Base-by-base conservation (phyloP, 345 rosid species). In the Salix koriyanagi region DNA sequence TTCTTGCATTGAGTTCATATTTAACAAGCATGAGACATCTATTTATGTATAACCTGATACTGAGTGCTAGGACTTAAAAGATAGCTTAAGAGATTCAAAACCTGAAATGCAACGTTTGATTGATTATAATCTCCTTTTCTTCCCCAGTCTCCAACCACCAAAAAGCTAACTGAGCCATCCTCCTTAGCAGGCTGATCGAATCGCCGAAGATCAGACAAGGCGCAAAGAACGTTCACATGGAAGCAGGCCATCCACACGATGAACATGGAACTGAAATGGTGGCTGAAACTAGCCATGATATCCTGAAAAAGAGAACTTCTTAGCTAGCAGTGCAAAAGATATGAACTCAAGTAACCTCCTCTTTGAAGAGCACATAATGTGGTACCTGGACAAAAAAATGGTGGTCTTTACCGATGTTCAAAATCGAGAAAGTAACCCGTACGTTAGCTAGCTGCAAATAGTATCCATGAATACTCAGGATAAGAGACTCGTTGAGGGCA, bases 131-230 rank as follows among this genome's bases (percentile, higher is more conserved):
- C 7, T 14, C 78, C 78, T 67, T 28, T 75, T 67, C 78, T 50
- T 34, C 78, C 78, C 78, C 78, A 75, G 48, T 75, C 78, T 34
- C 78, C 78, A 36, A 75, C 32, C 8, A 75, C 72, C 78, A 75
- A 25, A 42, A 75, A 75, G 14, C 78, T 75, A 19, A 75, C 37
- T 36, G 72, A 75, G 9, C 78, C 78, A 52, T 75, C 78, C 0
- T 58, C 50, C 37, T 75, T 75, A 7, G 56, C 2, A n/a, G 78
- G 65, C 36, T 75, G 78, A n/a, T 67, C 16, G 42, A 75, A 75
- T 3, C 66, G 50, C 37, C 54, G 78, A 75, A 75, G 66, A 54
- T 75, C n/a, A 5, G 72, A 66, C 3, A 52, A 75, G 16, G 65
- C 36, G 50, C 18, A 4, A 18, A 52, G 58, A 52, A 18, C 23